A percentile compares a stretch with the other conserved stretches of the same genome.
These are phyloP conservation scores for Marasmius tenuissimus DNA, from an alignment of 1,284 basidiomycete genomes.

Conservation along the genomic window DNA sequence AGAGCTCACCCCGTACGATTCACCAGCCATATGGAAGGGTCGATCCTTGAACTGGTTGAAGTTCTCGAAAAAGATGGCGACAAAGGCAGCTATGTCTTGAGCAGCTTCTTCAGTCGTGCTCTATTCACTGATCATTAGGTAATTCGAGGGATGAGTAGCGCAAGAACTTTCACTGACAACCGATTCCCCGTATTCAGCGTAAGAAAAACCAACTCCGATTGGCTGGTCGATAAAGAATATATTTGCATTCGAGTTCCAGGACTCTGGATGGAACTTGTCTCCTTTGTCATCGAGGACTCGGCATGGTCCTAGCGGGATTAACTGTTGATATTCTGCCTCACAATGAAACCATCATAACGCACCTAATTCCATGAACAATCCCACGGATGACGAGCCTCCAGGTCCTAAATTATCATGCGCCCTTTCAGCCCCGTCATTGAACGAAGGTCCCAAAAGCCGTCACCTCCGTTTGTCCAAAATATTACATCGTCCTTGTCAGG, in stretches of 20 bases:
- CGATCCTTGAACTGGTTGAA: constrained; percentile 53
- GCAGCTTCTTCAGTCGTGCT: constrained; percentile 53
- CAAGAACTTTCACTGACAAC: constrained; percentile 42
- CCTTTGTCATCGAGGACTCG: constrained; percentile 42
- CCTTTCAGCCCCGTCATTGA: neutral
- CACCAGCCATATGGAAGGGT: constrained; percentile 71
- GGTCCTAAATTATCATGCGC: constrained; percentile 29
- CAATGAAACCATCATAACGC: neutral
- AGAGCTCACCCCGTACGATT: constrained; percentile 60
- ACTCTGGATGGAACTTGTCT: constrained; percentile 53
- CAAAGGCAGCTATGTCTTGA: constrained; percentile 53
- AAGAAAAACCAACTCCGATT: constrained; percentile 68
- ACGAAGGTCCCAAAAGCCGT: neutral
- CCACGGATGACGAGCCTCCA: constrained; percentile 44
- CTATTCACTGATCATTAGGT: constrained; percentile 14
- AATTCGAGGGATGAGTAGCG: too few relatives aligned
- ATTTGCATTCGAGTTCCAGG: constrained; percentile 52
- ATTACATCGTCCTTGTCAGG: constrained; percentile 16
- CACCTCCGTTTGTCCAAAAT: constrained; percentile 17
- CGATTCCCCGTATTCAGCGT: constrained; percentile 66
- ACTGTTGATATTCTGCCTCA: neutral
- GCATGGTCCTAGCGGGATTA: constrained; percentile 43
- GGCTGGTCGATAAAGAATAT: constrained; percentile 58
- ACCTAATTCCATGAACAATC: constrained; percentile 53
- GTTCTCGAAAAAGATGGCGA: constrained; percentile 59